These are phyloP conservation scores for Pterulicium gracile DNA, from an alignment of 1,284 basidiomycete genomes.

Conservation along the genomic window DNA sequence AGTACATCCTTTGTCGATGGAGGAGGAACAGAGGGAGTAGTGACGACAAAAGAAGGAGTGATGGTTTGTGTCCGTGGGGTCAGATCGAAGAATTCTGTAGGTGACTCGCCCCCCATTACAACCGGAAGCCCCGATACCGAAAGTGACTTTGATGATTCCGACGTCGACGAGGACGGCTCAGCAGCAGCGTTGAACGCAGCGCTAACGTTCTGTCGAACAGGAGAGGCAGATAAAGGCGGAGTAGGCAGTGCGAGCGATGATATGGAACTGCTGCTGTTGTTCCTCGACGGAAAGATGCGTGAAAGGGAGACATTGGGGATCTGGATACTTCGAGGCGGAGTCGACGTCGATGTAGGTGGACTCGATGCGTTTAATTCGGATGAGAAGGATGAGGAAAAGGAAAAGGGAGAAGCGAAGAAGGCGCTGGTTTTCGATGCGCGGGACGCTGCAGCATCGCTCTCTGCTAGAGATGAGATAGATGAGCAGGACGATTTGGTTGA, in stretches of 20 bases:
- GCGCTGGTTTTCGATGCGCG: conserved; percentile 3
- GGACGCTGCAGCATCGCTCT: conserved; percentile 1
- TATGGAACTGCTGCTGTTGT: background rate
- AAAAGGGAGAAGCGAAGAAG: conserved; percentile 8
- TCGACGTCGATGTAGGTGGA: conserved; percentile 7
- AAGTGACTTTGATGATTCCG: too few species aligned
- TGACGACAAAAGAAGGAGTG: background rate
- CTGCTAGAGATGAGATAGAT: conserved; percentile 4
- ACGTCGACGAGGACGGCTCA: background rate
- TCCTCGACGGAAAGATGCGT: background rate
- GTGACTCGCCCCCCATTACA: too few species aligned
- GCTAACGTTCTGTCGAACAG: background rate
- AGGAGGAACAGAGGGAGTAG: too few species aligned
- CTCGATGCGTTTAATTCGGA: conserved; percentile 13
- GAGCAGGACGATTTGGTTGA: conserved; percentile 10
- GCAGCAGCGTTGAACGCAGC: background rate
- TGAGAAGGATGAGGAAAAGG: conserved; percentile 3
- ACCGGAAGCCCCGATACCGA: too few species aligned
- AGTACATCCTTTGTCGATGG: too few species aligned
- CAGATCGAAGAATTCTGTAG: too few species aligned
- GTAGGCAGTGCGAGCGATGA: background rate
- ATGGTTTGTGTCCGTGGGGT: background rate
- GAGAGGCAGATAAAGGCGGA: background rate
- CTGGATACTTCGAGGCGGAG: background rate
- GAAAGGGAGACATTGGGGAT: conserved; percentile 3